Percentiles rank a stretch among this genome's conserved stretches.
Conservation (phyloP, 768 basidiomycete genomes). For the Termitomyces sp. region DNA sequence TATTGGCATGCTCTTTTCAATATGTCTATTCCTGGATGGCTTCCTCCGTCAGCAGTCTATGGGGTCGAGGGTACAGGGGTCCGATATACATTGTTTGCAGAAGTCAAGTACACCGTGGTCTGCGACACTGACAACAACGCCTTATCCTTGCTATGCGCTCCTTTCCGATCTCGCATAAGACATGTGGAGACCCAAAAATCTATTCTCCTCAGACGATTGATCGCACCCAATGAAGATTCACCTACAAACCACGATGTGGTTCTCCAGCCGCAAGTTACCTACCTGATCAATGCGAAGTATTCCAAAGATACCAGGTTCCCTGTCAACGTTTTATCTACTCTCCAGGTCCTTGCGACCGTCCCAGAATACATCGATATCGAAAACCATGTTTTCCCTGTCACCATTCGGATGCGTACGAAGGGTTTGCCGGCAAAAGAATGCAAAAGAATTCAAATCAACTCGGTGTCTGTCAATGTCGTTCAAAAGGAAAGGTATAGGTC, state of each 20-base stretch:
- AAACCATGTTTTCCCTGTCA: conserved; percentile 44
- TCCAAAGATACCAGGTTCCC: conserved; percentile 34
- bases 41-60: conserved; percentile 56
- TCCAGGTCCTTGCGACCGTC: conserved; percentile 60
- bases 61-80: conserved; percentile 51
- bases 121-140: conserved; percentile 31
- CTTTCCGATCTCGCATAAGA: conserved; percentile 43
- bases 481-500: conserved; percentile 70
- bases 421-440: conserved; percentile 43
- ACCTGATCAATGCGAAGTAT: conserved; percentile 35
- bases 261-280: conserved; percentile 47
- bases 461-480: conserved; percentile 49
- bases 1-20: conserved; percentile 78
- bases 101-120: conserved; percentile 49
- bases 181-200: conserved; percentile 31
- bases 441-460: conserved; percentile 48
- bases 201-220: background rate
- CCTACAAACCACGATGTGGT: conserved; percentile 24
- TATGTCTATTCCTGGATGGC: conserved; percentile 85
- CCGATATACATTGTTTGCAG: conserved; percentile 62
- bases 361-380: conserved; percentile 48
- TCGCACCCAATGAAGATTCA: background rate
- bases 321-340: conserved; percentile 46
- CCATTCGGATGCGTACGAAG: conserved; percentile 55
- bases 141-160: conserved; percentile 52